These are phyloP conservation scores for Globisporangium barbulae DNA, from an alignment of 352 stramenopile genomes.

Conservation along the genomic window DNA sequence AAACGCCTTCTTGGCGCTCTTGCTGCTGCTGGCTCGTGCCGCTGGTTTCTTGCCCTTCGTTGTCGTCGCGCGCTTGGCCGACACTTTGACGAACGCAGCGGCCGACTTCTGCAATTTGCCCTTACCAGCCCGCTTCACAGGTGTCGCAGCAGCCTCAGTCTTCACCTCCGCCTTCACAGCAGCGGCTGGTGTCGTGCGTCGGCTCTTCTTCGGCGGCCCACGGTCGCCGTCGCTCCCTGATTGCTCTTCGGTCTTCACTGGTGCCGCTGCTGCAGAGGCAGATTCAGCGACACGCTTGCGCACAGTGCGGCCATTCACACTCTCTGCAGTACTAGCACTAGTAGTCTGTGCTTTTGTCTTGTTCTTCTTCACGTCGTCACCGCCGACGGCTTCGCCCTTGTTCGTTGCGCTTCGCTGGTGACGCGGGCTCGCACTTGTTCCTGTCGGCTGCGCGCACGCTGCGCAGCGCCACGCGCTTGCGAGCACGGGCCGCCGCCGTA, in stretches of 20 bases:
- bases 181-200: neutral
- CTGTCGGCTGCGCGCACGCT: constrained; percentile 19
- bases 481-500: constrained; percentile 40
- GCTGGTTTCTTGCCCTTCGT: constrained; percentile 18
- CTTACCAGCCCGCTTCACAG: constrained; percentile 1
- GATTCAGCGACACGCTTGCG: neutral
- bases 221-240: neutral
- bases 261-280: no score
- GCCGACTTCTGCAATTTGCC: neutral
- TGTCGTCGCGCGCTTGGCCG: constrained; percentile 2
- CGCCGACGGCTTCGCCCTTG: neutral
- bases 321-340: neutral
- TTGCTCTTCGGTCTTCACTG: neutral
- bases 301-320: neutral
- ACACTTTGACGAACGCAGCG: constrained; percentile 1
- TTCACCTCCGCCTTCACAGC: neutral
- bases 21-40: constrained; percentile 1
- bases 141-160: neutral
- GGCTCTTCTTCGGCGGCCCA: constrained; percentile 11
- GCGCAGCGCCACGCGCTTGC: constrained; percentile 41
- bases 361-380: neutral
- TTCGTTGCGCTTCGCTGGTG: constrained; percentile 7
- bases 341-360: neutral
- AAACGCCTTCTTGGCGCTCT: neutral
- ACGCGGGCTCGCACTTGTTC: neutral